A percentile compares a stretch with the other conserved stretches of the same genome.
Conservation (phyloP, 331 rosid genomes). For the Rosa hybrid region DNA sequence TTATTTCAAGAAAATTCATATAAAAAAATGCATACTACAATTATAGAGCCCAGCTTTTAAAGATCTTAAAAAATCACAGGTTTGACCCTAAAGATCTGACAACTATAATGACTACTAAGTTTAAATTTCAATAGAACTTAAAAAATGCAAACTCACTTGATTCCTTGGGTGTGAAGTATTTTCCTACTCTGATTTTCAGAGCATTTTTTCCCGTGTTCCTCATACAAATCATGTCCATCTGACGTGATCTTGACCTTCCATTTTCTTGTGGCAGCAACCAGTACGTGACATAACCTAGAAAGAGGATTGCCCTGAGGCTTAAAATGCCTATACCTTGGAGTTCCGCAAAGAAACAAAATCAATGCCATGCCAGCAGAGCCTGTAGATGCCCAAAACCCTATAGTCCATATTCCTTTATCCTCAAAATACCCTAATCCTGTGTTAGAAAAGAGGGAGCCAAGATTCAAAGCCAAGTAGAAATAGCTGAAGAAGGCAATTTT, state of each 20-base stretch:
- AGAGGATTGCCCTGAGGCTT: slow-evolving; percentile 73
- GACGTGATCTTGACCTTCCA: slow-evolving; percentile 50
- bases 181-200: slow-evolving; percentile 47
- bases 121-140: background rate
- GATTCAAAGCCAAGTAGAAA: slow-evolving; percentile 80
- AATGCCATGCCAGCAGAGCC: slow-evolving; percentile 65
- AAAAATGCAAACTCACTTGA: slow-evolving; percentile 44
- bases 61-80: too few relatives aligned
- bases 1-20: too few relatives aligned
- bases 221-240: slow-evolving; percentile 41
- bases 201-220: slow-evolving; percentile 33
- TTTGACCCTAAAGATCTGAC: too few relatives aligned
- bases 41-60: too few relatives aligned
- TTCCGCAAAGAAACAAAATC: slow-evolving; percentile 72
- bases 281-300: slow-evolving; percentile 60
- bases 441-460: slow-evolving; percentile 84
- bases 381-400: slow-evolving; percentile 79
- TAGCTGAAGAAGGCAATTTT: slow-evolving; percentile 76
- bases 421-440: slow-evolving; percentile 74
- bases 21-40: too few relatives aligned
- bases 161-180: slow-evolving; percentile 65
- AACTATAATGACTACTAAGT: background rate
- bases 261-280: slow-evolving; percentile 58
- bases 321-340: slow-evolving; percentile 61
- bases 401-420: slow-evolving; percentile 65